A percentile compares a stretch with the other conserved stretches of the same genome.
Evolutionary conservation across 2,329 filamentous ascomycete species (phyloP).

Genomic region (Venturia carpophila): DNA sequence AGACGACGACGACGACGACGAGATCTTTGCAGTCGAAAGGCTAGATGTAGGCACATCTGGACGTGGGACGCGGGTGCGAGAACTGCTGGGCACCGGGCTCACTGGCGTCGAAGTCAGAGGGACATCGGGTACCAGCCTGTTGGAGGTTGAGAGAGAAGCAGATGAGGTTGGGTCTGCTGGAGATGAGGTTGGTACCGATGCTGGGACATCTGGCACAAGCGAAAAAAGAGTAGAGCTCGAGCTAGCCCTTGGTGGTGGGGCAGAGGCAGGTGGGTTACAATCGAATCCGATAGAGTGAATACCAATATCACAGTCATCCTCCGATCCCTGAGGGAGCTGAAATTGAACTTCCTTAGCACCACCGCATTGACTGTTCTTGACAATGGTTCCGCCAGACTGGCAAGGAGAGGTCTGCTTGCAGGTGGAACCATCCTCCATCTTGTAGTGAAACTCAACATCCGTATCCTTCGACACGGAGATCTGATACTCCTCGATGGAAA

Average conservation of each 20-base stretch:
- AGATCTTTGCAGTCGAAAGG: not conserved
- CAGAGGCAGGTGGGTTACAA: conserved; percentile 44
- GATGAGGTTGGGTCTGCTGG: not conserved
- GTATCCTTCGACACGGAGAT: conserved; percentile 67
- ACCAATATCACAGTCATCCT: conserved; percentile 59
- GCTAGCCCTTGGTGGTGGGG: conserved; percentile 18
- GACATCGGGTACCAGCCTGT: not conserved
- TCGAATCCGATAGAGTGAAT: conserved; percentile 70
- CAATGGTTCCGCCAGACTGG: conserved; percentile 56
- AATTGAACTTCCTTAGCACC: conserved; percentile 77
- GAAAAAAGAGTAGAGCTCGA: conserved; percentile 16
- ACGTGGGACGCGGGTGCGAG: not conserved
- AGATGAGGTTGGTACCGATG: conserved; percentile 12
- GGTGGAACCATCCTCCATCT: conserved; percentile 70
- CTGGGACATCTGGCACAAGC: not conserved
- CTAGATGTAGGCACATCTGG: not conserved
- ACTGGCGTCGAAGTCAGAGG: not conserved
- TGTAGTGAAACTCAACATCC: conserved; percentile 78
- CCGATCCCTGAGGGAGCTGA: conserved; percentile 49
- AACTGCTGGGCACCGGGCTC: not conserved
- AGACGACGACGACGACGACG: not conserved
- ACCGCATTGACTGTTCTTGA: conserved; percentile 85
- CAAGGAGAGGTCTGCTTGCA: conserved; percentile 74
- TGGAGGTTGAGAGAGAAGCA: not conserved
- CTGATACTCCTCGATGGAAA: conserved; percentile 70